These are phyloP conservation scores for Berberis vulgaris DNA, from an alignment of 164 flowering plant genomes.

Conservation along the genomic window DNA sequence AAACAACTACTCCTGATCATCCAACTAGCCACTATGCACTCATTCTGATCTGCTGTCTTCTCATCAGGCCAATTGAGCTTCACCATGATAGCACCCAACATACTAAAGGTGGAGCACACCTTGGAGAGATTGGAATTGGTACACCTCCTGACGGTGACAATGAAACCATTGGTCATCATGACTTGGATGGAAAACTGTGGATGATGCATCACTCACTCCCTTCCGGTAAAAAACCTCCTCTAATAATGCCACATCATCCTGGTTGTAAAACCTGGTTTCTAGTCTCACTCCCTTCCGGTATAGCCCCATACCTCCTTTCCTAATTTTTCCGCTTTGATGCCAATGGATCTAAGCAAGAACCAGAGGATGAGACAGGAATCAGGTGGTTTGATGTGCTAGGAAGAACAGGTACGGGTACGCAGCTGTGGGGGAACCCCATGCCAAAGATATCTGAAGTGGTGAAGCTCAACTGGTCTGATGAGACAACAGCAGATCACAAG, in stretches of 20 bases:
- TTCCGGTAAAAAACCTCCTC: no score
- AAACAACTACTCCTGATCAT: conserved; percentile 48
- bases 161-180: conserved; percentile 8
- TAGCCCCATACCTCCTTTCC: no score
- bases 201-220: no score
- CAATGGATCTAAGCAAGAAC: no score
- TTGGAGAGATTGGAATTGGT: conserved; percentile 50
- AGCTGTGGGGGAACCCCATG: conserved; percentile 48
- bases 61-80: conserved; percentile 42
- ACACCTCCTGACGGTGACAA: conserved; percentile 49
- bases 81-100: conserved; percentile 41
- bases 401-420: conserved; percentile 53
- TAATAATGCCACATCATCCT: no score
- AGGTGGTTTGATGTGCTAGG: conserved; percentile 75
- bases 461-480: conserved; percentile 43
- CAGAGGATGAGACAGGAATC: conserved; percentile 42
- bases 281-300: no score
- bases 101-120: conserved; percentile 53
- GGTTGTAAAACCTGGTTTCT: no score
- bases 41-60: conserved; percentile 16
- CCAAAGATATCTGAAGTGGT: conserved; percentile 64
- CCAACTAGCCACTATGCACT: conserved; percentile 45
- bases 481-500: conserved; percentile 11
- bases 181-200: no score
- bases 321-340: no score